Conservation (phyloP, 2,329 filamentous ascomycete species). For the Xylariaceae sp. region DNA sequence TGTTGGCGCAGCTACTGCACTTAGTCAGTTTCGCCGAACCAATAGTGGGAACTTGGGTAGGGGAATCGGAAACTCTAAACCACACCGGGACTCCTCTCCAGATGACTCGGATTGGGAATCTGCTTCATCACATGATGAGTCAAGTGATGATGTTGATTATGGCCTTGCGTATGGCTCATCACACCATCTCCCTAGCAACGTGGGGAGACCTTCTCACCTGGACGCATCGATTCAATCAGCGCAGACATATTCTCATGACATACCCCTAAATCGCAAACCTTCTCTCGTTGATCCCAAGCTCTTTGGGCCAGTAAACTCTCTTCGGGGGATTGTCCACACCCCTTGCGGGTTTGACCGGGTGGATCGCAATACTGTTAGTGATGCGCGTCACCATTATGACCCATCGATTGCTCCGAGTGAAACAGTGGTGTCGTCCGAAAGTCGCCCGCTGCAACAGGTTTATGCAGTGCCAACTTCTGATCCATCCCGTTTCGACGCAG, state of each 20-base stretch:
- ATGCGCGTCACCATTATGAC: conserved; percentile 45
- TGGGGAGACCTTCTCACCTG: conserved; percentile 23
- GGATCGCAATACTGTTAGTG: conserved; percentile 36
- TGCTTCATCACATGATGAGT: conserved; percentile 56
- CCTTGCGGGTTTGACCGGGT: conserved; percentile 62
- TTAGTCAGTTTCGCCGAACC: conserved; percentile 51
- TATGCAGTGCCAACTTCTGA: conserved; percentile 73
- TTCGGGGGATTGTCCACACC: conserved; percentile 60
- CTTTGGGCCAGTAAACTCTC: conserved; percentile 68
- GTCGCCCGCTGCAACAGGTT: conserved; percentile 63
- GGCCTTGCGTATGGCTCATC: conserved; percentile 53
- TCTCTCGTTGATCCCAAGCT: conserved; percentile 64
- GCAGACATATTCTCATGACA: conserved; percentile 32
- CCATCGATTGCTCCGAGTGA: conserved; percentile 44
- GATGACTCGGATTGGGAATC: conserved; percentile 65
- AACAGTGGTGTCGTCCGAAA: conserved; percentile 45
- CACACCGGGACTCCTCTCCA: conserved; percentile 45
- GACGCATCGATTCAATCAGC: conserved; percentile 19
- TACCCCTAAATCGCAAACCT: conserved; percentile 41
- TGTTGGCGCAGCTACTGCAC: conserved; percentile 49
- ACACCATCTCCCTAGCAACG: conserved; percentile 32
- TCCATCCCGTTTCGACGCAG: conserved; percentile 65
- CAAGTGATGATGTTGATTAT: conserved; percentile 50
- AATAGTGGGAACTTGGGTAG: conserved; percentile 45
- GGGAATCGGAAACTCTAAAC: conserved; percentile 51